Evolutionary conservation across 2,329 filamentous ascomycete genomes (phyloP), one percentile per base, ranked within the genome.

Genomic region (Lecanicillium sp.): DNA sequence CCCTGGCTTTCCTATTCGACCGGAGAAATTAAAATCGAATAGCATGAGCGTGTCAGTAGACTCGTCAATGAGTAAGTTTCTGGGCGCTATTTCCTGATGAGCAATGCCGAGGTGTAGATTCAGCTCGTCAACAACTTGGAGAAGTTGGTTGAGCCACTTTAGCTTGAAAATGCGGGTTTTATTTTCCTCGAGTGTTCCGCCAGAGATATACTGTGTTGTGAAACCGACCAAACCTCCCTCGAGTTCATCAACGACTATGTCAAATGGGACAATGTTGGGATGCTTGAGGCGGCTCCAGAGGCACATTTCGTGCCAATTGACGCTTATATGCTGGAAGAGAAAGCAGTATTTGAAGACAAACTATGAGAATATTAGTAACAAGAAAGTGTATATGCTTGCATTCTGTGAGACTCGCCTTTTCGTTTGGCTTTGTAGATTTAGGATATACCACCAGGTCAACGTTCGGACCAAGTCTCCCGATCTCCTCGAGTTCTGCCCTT

Each of bases 51-150:
- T 42, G 35, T 64, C 51, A 13, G 57, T 60, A 10, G 37, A 29
- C 5, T 47, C 41, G 37, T 65, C 48, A 36, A 66, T 41, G 1
- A 66, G 33, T 5, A 66, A 49, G 40, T 66, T 66, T 22, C 58
- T 53, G 3, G 57, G 44, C 4, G 55, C 52, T 36, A 67, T 50
- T 39, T 65, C 63, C 42, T 62, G 55, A 45, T 66, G 63, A 29
- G 50, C 45, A 28, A 66, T 54, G 19, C 62, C 60, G 27, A 57
- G 44, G 27, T 51, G 39, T 10, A 65, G 46, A 37, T 66, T 65
- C 18, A 66, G 46, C 27, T 57, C 52, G 38, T 66, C 61, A 7
- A 65, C 50, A 5, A 59, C 52, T 2, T 50, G 12, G 5, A 49
- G 56, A 7, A 65, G 53, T 40, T 66, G 61, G 17, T 52, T 40